Evolutionary conservation across 768 basidiomycete species (phyloP).

Genomic region (Hygrophorus pudorinus): DNA sequence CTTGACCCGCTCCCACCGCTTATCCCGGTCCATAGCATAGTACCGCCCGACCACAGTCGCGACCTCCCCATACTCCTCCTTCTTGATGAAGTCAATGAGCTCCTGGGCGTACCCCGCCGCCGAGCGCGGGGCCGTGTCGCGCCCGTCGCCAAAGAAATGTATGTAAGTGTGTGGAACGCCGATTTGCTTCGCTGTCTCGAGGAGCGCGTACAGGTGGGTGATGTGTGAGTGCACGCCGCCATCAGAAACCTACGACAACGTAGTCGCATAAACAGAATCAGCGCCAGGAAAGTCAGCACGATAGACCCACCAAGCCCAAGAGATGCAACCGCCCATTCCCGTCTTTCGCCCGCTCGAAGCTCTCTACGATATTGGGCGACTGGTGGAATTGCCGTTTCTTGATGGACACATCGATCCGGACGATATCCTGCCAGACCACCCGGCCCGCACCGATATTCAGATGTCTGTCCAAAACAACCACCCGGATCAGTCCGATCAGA

Average conservation of each 20-base stretch:
- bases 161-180: conserved; percentile 81
- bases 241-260: conserved; percentile 63
- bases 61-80: conserved; percentile 71
- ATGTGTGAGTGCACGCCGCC: conserved; percentile 98
- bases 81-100: conserved; percentile 64
- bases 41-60: conserved; percentile 85
- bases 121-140: conserved; percentile 86
- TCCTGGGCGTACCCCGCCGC: conserved; percentile 70
- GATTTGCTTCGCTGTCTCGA: conserved; percentile 81
- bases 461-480: conserved; percentile 42
- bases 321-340: conserved; percentile 80
- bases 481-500: background rate
- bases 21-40: conserved; percentile 96
- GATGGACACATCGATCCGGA: conserved; percentile 87
- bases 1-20: conserved; percentile 92
- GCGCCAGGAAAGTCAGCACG: background rate
- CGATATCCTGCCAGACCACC: conserved; percentile 97
- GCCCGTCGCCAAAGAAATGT: conserved; percentile 92
- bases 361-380: conserved; percentile 59
- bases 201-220: conserved; percentile 78
- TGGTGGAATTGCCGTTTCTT: conserved; percentile 84
- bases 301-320: conserved; percentile 63
- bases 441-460: conserved; percentile 93
- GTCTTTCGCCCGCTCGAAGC: conserved; percentile 70
- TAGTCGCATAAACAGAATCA: too few relatives aligned